Conservation (phyloP, 2,329 filamentous ascomycete species). For the Triangularia verruculosa region DNA sequence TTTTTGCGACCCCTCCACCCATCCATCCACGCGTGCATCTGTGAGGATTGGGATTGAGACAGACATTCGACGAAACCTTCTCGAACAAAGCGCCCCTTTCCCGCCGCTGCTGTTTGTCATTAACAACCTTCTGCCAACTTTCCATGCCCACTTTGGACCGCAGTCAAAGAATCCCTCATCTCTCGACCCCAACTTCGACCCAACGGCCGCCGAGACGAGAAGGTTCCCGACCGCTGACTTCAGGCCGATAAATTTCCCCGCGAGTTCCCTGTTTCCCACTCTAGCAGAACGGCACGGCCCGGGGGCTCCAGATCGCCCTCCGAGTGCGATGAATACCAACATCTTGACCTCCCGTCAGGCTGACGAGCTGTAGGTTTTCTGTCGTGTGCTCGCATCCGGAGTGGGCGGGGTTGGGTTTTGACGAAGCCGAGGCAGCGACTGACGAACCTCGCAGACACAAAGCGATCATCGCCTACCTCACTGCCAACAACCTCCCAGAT, state of each 20-base stretch:
- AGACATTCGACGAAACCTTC: constrained; percentile 12
- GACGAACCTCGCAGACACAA: constrained; percentile 66
- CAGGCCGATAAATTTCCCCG: constrained; percentile 8
- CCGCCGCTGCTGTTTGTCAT: not conserved
- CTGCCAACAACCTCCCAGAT: constrained; percentile 67
- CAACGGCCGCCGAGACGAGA: not conserved
- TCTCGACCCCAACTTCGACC: not conserved
- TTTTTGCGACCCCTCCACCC: constrained; percentile 13
- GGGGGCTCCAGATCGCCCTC: constrained; percentile 9
- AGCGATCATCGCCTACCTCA: constrained; percentile 85
- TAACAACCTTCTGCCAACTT: not conserved
- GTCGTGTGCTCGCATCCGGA: not conserved
- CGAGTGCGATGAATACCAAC: constrained; percentile 58
- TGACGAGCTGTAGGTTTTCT: constrained; percentile 73
- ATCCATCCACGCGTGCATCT: constrained; percentile 5
- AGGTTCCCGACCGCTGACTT: constrained; percentile 17
- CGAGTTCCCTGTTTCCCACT: constrained; percentile 11
- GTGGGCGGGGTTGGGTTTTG: not conserved
- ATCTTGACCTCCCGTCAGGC: constrained; percentile 76
- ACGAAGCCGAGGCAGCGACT: constrained; percentile 13
- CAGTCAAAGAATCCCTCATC: not conserved
- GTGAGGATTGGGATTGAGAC: constrained; percentile 6
- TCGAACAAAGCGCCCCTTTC: not conserved
- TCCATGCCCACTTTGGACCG: constrained; percentile 2
- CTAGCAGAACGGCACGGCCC: constrained; percentile 7